Evolutionary conservation across 116 monocot species (phyloP).

Genomic region (Trichopus zeylanicus): DNA sequence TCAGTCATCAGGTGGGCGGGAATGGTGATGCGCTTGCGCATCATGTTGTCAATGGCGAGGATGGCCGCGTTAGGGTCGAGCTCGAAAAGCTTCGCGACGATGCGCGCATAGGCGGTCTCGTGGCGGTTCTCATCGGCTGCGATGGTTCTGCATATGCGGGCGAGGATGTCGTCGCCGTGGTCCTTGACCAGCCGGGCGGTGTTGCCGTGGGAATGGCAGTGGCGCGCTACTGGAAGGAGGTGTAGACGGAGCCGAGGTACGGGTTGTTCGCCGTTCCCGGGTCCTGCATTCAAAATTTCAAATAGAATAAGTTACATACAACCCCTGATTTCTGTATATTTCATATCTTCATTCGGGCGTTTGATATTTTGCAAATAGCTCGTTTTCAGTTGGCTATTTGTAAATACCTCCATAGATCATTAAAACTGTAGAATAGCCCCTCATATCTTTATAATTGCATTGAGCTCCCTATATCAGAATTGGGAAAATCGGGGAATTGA

Average conservation of each 20-base stretch:
- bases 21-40: conserved; percentile 60
- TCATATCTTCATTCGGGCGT: too few species aligned
- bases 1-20: conserved; percentile 62
- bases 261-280: conserved; percentile 71
- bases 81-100: conserved; percentile 44
- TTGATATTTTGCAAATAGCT: too few species aligned
- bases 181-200: conserved; percentile 45
- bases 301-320: too few species aligned
- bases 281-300: conserved; percentile 20
- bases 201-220: conserved; percentile 54
- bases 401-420: too few species aligned
- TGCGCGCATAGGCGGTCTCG: conserved; percentile 32
- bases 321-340: too few species aligned
- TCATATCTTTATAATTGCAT: too few species aligned
- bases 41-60: conserved; percentile 52
- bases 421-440: too few species aligned
- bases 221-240: conserved; percentile 58
- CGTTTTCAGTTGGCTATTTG: too few species aligned
- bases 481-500: too few species aligned
- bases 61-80: conserved; percentile 44
- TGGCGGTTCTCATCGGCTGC: conserved; percentile 69
- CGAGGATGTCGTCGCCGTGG: conserved; percentile 39
- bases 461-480: too few species aligned
- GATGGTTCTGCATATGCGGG: conserved; percentile 44
- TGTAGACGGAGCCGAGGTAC: conserved; percentile 60